Evolutionary conservation across 2,329 filamentous ascomycete genomes (phyloP).

Genomic region (Diaporthe helianthi): DNA sequence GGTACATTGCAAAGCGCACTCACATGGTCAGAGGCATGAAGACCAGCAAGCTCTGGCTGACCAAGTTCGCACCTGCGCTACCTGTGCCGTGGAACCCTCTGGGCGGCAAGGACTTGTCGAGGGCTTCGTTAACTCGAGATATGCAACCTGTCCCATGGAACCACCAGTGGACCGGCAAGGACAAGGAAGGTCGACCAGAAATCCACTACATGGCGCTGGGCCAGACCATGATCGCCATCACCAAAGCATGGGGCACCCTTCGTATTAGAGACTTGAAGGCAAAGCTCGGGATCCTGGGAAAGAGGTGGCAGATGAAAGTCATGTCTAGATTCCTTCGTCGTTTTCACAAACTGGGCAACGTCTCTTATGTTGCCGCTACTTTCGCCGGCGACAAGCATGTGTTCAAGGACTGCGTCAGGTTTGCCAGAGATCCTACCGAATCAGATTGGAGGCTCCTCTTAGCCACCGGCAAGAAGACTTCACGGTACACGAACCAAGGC

Average conservation of each 20-base stretch:
- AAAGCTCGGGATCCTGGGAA: slow-evolving; percentile 63
- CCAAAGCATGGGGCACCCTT: slow-evolving; percentile 65
- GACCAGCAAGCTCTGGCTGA: slow-evolving; percentile 69
- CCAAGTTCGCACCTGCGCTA: slow-evolving; percentile 57
- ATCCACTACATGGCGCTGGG: slow-evolving; percentile 65
- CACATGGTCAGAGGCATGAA: slow-evolving; percentile 65
- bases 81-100: slow-evolving; percentile 32
- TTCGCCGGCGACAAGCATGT: slow-evolving; percentile 56
- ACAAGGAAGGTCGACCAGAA: slow-evolving; percentile 37
- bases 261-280: slow-evolving; percentile 63
- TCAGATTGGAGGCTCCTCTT: slow-evolving; percentile 65
- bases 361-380: slow-evolving; percentile 64
- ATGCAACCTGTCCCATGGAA: slow-evolving; percentile 64
- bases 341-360: slow-evolving; percentile 61
- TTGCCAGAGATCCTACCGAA: slow-evolving; percentile 59
- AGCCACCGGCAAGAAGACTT: slow-evolving; percentile 54
- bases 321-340: slow-evolving; percentile 65
- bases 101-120: slow-evolving; percentile 43
- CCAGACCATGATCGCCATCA: slow-evolving; percentile 62
- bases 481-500: slow-evolving; percentile 39
- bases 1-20: slow-evolving; percentile 68
- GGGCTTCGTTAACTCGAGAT: slow-evolving; percentile 45
- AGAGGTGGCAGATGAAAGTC: slow-evolving; percentile 66
- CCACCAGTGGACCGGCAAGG: slow-evolving; percentile 61
- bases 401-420: slow-evolving; percentile 69